A percentile compares a stretch with the other conserved stretches of the same genome.
Conservation (phyloP, 768 basidiomycete genomes). For the Butyriboletus loyo region DNA sequence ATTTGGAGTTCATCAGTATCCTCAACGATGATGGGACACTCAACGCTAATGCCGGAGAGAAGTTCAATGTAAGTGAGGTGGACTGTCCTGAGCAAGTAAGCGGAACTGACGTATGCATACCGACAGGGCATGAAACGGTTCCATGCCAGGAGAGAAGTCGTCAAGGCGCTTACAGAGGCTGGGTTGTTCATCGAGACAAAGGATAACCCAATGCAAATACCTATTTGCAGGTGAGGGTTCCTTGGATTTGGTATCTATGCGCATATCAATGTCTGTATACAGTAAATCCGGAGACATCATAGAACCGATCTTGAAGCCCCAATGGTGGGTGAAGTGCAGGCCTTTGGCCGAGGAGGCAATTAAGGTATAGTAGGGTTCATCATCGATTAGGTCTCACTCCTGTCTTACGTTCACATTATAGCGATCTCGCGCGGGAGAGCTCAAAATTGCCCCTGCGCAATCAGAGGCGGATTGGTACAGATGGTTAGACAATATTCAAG, state of each 20-base stretch:
- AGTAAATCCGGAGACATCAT: conserved; percentile 97
- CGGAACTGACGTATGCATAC: background rate
- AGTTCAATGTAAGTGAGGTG: conserved; percentile 55
- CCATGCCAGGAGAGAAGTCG: conserved; percentile 82
- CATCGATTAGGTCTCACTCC: background rate
- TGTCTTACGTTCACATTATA: conserved; percentile 27
- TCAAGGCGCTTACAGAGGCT: conserved; percentile 77
- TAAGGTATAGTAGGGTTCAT: conserved; percentile 47
- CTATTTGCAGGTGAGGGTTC: conserved; percentile 70
- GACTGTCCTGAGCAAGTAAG: background rate
- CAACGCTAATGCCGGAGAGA: conserved; percentile 82
- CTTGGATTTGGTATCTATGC: background rate
- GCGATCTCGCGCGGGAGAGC: conserved; percentile 88
- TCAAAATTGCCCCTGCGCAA: conserved; percentile 75
- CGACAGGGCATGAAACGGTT: conserved; percentile 93
- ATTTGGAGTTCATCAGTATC: conserved; percentile 89
- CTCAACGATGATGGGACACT: conserved; percentile 96
- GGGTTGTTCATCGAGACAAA: conserved; percentile 88
- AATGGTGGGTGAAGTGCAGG: conserved; percentile 98
- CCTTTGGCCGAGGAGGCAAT: conserved; percentile 88
- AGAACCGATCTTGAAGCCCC: conserved; percentile 92
- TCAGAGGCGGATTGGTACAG: conserved; percentile 95
- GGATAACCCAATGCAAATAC: conserved; percentile 97
- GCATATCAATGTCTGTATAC: conserved; percentile 4
- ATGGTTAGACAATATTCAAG: conserved; percentile 93